Evolutionary conservation across 2,329 filamentous ascomycete genomes (phyloP), one percentile per base, ranked within the genome.

Genomic region (Penicillium sp.): DNA sequence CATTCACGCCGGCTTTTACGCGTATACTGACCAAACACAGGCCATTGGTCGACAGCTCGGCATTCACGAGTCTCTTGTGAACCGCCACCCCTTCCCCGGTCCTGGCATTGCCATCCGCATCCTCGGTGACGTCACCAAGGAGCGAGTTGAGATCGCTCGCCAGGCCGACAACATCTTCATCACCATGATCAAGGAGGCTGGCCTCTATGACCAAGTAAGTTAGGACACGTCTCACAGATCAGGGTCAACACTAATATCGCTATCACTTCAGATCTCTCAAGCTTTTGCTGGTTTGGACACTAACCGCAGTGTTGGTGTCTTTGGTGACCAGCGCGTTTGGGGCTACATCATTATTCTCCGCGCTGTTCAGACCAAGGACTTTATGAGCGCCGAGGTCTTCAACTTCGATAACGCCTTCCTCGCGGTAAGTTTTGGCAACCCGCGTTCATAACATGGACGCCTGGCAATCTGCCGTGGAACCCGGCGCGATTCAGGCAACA

Each of bases 91-190:
- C 25, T 90, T 89, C 76, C 60, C 61, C 13, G 55, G 51, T 51
- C 85, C 84, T 9, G 82, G 84, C 44, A 82, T 94, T 51, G 88
- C 80, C 11, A 86, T 93, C 57, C 79, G 88, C 45, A 85, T 95
- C 51, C 74, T 95, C 1, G 90, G 90, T 33, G 90, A 94, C 58
- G 84, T 95, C 11, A 95, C 88, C 1, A 78, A 76, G 2, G 86
- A 90, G 64, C 81, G 85, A 37, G 85, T 95, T 12, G 81, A 82
- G 47, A 93, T 95, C 54, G 88, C 82, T 46, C 65, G 71, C 35
- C 55, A 69, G 49, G 71, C 71, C 7, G 71, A 73, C 53, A 60
- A 72, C 55, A 74, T 74, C 52, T 75, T 73, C 61, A 74, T 75
- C 56, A 60, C 60, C 34, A 71, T 69, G 65, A 75, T 75, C 54